Percentiles rank a stretch among this genome's conserved stretches.
phyloP scores from a whole-genome alignment of 2,329 filamentous ascomycete genomes.

The Fusarium sp. region DNA sequence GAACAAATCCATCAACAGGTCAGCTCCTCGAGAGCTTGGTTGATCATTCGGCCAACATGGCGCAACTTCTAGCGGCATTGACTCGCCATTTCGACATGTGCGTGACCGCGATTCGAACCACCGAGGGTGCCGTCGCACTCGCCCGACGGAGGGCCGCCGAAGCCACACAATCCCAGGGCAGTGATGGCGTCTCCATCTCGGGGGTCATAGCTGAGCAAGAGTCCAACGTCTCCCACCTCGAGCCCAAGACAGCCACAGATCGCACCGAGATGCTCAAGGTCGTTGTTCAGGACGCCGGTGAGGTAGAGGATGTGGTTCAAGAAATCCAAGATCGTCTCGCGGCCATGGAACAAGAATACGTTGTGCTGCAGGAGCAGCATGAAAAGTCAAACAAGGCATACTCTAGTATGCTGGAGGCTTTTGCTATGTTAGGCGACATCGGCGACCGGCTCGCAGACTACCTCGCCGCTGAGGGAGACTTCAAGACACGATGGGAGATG shows the following conservation, averaged over 20 bases:
- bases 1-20: conserved; percentile 58
- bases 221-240: conserved; percentile 66
- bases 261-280: conserved; percentile 87
- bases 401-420: conserved; percentile 72
- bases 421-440: conserved; percentile 77
- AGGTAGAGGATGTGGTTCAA: conserved; percentile 76
- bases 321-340: conserved; percentile 83
- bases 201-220: conserved; percentile 75
- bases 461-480: conserved; percentile 75
- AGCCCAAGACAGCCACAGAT: conserved; percentile 83
- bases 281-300: conserved; percentile 78
- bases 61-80: conserved; percentile 83
- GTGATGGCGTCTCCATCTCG: conserved; percentile 73
- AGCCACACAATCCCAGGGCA: conserved; percentile 64
- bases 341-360: conserved; percentile 82
- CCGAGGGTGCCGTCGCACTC: conserved; percentile 82
- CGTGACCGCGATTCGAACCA: conserved; percentile 90
- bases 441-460: conserved; percentile 76
- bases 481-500: conserved; percentile 78
- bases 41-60: conserved; percentile 85
- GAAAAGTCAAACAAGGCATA: conserved; percentile 66
- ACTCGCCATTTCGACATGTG: conserved; percentile 94
- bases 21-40: conserved; percentile 76
- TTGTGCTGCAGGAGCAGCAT: conserved; percentile 75
- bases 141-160: conserved; percentile 80